Conservation (phyloP, 805 yeast species). For the Cyberlindnera euphorbiae region DNA sequence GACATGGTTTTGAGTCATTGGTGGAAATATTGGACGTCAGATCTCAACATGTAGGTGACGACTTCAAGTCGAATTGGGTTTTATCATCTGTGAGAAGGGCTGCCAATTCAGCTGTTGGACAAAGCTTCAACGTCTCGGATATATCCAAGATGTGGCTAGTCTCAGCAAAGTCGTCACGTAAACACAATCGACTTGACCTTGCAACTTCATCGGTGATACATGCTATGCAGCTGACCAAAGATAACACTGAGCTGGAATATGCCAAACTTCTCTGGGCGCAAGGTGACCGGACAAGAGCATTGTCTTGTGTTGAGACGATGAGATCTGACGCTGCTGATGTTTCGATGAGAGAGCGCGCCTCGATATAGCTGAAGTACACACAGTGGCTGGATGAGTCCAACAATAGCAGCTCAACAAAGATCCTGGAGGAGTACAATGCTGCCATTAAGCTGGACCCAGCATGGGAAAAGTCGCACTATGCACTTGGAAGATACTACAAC, state of each 20-base stretch:
- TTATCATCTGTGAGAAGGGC: conserved; percentile 56
- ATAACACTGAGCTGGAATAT: conserved; percentile 63
- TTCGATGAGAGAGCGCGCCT: conserved; percentile 27
- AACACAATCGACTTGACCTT: conserved; percentile 62
- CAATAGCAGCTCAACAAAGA: conserved; percentile 70
- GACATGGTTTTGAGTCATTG: conserved; percentile 2
- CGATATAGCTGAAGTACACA: conserved; percentile 70
- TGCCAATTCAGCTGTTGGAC: conserved; percentile 30
- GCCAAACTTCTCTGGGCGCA: conserved; percentile 84
- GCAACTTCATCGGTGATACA: conserved; percentile 65
- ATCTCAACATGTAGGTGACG: conserved; percentile 37
- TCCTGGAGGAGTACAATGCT: conserved; percentile 61
- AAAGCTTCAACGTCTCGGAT: conserved; percentile 24
- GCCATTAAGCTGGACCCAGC: conserved; percentile 49
- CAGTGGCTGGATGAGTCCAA: conserved; percentile 87
- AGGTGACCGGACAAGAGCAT: conserved; percentile 83
- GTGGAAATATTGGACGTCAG: conserved; percentile 19
- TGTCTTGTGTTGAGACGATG: conserved; percentile 52
- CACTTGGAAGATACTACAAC: conserved; percentile 73
- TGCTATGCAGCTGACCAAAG: conserved; percentile 36
- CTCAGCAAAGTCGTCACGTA: conserved; percentile 61
- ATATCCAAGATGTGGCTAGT: conserved; percentile 50
- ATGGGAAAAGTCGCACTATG: conserved; percentile 80
- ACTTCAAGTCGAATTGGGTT: conserved; percentile 56
- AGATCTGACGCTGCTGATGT: conserved; percentile 14